phyloP scores from a whole-genome alignment of 257 asterid species.

The Cruciata laevipes region DNA sequence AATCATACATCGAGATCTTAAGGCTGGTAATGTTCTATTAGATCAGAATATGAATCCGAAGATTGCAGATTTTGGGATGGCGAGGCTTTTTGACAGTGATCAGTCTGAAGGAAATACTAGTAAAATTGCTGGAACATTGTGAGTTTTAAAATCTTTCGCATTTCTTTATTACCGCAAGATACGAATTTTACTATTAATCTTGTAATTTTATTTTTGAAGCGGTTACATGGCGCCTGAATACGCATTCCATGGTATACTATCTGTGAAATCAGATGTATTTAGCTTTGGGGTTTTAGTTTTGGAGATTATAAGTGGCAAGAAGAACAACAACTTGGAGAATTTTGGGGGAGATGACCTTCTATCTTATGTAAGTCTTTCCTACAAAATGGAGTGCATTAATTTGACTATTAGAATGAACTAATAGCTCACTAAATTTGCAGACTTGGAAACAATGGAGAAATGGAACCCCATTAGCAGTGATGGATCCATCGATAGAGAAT shows the following conservation, averaged over 20 bases:
- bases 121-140: slow-evolving; percentile 12
- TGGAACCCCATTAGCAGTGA: slow-evolving; percentile 13
- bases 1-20: not conserved
- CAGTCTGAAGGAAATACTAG: slow-evolving; percentile 19
- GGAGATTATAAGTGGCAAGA: slow-evolving; percentile 25
- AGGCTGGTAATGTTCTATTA: slow-evolving; percentile 27
- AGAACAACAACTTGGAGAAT: not conserved
- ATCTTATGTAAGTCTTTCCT: slow-evolving; percentile 23
- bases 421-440: not conserved
- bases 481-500: slow-evolving; percentile 20
- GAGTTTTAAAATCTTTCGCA: not conserved
- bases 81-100: slow-evolving; percentile 17
- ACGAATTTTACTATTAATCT: no score
- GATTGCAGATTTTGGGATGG: slow-evolving; percentile 33
- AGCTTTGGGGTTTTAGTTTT: slow-evolving; percentile 24
- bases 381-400: no score
- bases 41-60: slow-evolving; percentile 31
- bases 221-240: slow-evolving; percentile 32
- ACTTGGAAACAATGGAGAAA: slow-evolving; percentile 25
- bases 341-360: slow-evolving; percentile 8
- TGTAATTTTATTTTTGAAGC: slow-evolving; percentile 8
- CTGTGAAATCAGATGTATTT: slow-evolving; percentile 22
- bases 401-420: not conserved
- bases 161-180: no score
- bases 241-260: slow-evolving; percentile 11